phyloP scores from a whole-genome alignment of 116 monocot species.

The Zostera marina region DNA sequence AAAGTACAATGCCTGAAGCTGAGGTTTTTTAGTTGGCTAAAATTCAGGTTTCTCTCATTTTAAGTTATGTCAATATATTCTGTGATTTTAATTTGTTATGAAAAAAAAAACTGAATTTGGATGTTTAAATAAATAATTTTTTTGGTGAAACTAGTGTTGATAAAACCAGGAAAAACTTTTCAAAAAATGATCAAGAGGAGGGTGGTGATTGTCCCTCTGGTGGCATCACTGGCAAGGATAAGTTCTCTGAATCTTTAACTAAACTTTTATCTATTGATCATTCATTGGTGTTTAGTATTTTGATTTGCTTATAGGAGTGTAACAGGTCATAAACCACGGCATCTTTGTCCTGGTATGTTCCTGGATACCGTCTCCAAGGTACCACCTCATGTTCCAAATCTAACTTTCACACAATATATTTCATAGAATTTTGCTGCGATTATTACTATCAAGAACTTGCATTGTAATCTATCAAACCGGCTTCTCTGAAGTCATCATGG shows the following conservation, averaged over 20 bases:
- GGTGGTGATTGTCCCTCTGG: slow-evolving; percentile 5
- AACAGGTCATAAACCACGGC: slow-evolving; percentile 54
- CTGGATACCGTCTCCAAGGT: slow-evolving; percentile 98
- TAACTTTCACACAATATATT: neutral
- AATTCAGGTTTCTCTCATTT: neutral
- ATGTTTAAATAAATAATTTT: slow-evolving; percentile 77
- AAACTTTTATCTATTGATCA: too few species aligned
- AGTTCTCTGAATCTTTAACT: too few species aligned
- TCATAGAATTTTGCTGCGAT: neutral
- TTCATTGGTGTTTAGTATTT: slow-evolving; percentile 1
- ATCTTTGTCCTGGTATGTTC: slow-evolving; percentile 98
- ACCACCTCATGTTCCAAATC: neutral
- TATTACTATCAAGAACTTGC: slow-evolving; percentile 53
- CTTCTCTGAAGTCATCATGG: neutral
- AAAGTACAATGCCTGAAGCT: slow-evolving; percentile 72
- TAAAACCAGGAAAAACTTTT: slow-evolving; percentile 67
- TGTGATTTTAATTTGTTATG: too few species aligned
- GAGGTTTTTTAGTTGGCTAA: slow-evolving; percentile 27
- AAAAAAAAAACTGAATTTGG: neutral
- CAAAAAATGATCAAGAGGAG: slow-evolving; percentile 60
- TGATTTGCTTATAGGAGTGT: slow-evolving; percentile 56
- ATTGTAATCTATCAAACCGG: slow-evolving; percentile 15
- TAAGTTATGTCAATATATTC: neutral
- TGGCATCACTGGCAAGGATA: slow-evolving; percentile 80
- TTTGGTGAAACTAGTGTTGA: slow-evolving; percentile 64